phyloP scores from a whole-genome alignment of 1,284 basidiomycete genomes.

The Gomphus bonarii region DNA sequence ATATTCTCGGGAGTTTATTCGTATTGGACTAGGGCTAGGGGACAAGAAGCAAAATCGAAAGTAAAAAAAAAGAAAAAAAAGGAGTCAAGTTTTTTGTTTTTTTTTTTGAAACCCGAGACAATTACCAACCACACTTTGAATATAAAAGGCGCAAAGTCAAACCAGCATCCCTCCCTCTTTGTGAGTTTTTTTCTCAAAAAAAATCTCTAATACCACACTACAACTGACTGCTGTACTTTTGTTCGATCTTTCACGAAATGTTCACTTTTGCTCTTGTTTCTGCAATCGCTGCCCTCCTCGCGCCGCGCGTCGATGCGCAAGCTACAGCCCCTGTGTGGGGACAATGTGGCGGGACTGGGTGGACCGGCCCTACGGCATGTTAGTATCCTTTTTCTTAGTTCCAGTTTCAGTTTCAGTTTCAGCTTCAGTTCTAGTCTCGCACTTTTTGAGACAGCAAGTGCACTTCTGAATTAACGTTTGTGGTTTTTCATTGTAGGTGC shows the following conservation, averaged over 20 bases:
- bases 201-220: no score
- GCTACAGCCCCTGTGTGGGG: not conserved
- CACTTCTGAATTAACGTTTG: no score
- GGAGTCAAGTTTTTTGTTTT: no score
- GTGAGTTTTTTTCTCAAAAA: not conserved
- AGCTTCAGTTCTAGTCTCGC: no score
- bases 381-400: not conserved
- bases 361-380: conserved; percentile 8
- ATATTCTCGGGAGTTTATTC: not conserved
- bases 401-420: not conserved
- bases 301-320: not conserved
- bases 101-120: no score
- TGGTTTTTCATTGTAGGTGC: conserved; percentile 1
- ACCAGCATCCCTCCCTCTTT: not conserved
- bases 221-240: no score
- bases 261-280: not conserved
- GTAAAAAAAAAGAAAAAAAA: no score
- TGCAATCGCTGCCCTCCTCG: conserved; percentile 1
- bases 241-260: not conserved
- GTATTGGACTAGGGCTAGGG: no score
- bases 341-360: conserved; percentile 6
- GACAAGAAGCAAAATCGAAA: no score
- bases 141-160: not conserved
- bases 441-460: no score
- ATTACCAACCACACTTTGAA: no score